A percentile compares a stretch with the other conserved stretches of the same genome.
These are phyloP conservation scores for Penicillium sp. DNA, from an alignment of 2,329 filamentous ascomycete genomes.

Conservation along the genomic window DNA sequence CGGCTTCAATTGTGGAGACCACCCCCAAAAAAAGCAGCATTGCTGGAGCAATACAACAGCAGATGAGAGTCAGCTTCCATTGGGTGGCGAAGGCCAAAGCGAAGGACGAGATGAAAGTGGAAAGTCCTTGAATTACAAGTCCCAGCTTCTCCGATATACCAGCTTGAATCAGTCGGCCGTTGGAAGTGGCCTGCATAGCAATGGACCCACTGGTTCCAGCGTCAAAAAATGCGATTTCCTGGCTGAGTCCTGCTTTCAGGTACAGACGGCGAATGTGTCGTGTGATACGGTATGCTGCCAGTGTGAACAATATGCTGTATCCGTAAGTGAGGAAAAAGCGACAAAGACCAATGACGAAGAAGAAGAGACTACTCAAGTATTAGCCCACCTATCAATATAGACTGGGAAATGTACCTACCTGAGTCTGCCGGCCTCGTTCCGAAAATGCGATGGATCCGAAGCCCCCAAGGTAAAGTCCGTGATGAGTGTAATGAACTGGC, in stretches of 20 bases:
- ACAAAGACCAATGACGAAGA: slow-evolving; percentile 38
- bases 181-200: slow-evolving; percentile 31
- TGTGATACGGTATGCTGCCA: slow-evolving; percentile 9
- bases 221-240: slow-evolving; percentile 34
- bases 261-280: slow-evolving; percentile 18
- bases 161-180: slow-evolving; percentile 24
- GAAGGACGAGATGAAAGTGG: slow-evolving; percentile 24
- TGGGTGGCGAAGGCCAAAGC: slow-evolving; percentile 23
- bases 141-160: slow-evolving; percentile 26
- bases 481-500: slow-evolving; percentile 29
- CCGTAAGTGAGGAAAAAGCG: slow-evolving; percentile 34
- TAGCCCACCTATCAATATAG: not conserved
- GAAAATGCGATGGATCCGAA: slow-evolving; percentile 17
- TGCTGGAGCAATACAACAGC: slow-evolving; percentile 19
- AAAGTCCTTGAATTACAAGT: slow-evolving; percentile 17
- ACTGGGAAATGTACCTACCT: slow-evolving; percentile 19
- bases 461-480: slow-evolving; percentile 14
- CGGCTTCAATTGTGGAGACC: slow-evolving; percentile 17
- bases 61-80: slow-evolving; percentile 27
- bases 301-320: slow-evolving; percentile 24
- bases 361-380: slow-evolving; percentile 28
- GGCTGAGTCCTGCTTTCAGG: slow-evolving; percentile 25
- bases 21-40: slow-evolving; percentile 15
- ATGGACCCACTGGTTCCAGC: slow-evolving; percentile 26
- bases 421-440: slow-evolving; percentile 8